Conservation (phyloP, 306 rosid genomes). For the Castanea crenata region DNA sequence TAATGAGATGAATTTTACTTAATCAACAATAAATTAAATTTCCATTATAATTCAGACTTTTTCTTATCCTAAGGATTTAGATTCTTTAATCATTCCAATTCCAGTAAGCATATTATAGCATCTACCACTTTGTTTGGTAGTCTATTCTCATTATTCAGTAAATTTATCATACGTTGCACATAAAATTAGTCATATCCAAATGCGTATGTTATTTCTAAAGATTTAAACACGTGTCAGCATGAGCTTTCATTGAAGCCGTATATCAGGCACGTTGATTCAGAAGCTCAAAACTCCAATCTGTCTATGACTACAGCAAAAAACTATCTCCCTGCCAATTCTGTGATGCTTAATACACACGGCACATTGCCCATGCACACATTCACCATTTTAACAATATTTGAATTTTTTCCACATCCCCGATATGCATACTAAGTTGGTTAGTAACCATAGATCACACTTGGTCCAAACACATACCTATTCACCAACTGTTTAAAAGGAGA, state of each 20-base stretch:
- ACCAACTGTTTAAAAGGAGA: conserved; percentile 79
- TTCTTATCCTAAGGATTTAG: neutral
- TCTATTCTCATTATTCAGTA: neutral
- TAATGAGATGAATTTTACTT: neutral
- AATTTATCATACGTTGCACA: neutral
- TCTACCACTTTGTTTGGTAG: neutral
- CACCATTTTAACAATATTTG: neutral
- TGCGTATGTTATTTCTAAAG: neutral
- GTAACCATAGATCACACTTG: neutral
- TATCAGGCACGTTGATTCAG: neutral
- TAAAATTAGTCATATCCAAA: neutral
- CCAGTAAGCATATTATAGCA: neutral
- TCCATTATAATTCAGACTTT: neutral
- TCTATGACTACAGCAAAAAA: neutral
- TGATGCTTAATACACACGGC: neutral
- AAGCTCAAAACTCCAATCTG: neutral
- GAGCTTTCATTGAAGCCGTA: neutral
- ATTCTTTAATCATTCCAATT: neutral
- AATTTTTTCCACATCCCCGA: conserved; percentile 1
- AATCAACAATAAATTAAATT: neutral
- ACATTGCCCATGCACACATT: neutral
- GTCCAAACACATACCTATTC: conserved; percentile 51
- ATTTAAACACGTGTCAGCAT: neutral
- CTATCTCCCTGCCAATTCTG: neutral
- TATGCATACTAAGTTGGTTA: neutral